Base-by-base conservation (phyloP, 331 rosid species). In the Telfairia occidentalis region DNA sequence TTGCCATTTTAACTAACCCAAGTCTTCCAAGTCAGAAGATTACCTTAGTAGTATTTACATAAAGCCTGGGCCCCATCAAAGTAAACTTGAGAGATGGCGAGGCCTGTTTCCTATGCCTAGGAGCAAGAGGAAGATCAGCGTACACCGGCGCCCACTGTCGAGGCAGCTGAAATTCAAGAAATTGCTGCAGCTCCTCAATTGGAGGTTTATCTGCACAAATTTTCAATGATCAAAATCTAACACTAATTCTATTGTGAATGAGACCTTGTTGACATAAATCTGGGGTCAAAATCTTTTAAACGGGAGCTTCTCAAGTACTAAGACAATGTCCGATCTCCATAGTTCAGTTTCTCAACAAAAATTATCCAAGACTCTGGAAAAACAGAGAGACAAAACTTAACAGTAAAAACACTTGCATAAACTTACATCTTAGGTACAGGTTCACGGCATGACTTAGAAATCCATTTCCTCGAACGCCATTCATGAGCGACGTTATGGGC, bases 121-220 rank as follows among this genome's bases (percentile, higher is more conserved):
- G 81, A 83, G 82, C 78, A 7, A 86, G 86, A 76, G 92, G 97
- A 26, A 89, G 79, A 78, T 91, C 94, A 1, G 89, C 89, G 48
- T 87, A 89, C 82, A 84, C 85, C 9, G 98, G 96, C 5, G 97
- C 97, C 98, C 98, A 94, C 58, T 91, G 96, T 29, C 96, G 85
- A 7, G 96, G 92, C 86, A 94, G 77, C 76, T 94, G 97, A 83
- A 86, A 94, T 75, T 91, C 96, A 19, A 94, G 87, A 83, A 94
- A 94, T 67, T 88, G 97, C 23, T 83, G 92, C 49, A 91, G 96
- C 76, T 89, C 96, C 50, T 94, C 98, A 71, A 87, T 86, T 16
- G 78, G 87, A n/a, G 97, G 98, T 85, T 88, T 91, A 86, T 94
- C 97, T 91, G 90, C 83, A 76, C 54, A 78, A 76, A 49, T 77